phyloP scores from a whole-genome alignment of 1,139 yeast species.

The Pichia sp. region DNA sequence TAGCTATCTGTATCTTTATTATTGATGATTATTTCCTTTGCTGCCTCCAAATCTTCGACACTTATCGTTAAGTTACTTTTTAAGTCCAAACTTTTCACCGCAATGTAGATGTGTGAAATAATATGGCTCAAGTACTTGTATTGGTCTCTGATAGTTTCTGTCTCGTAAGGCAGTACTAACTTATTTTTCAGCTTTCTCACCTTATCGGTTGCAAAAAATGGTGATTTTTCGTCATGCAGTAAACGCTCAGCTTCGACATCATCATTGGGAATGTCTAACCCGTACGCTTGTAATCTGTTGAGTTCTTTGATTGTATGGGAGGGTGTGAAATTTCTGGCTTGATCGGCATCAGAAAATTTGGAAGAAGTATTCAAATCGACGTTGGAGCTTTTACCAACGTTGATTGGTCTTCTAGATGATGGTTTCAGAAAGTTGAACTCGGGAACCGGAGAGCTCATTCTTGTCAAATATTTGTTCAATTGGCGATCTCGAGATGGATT shows the following conservation, averaged over 20 bases:
- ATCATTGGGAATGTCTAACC: conserved; percentile 55
- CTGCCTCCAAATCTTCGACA: conserved; percentile 40
- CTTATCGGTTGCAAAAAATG: conserved; percentile 50
- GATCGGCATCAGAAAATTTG: not conserved
- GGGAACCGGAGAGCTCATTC: conserved; percentile 21
- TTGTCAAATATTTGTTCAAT: not conserved
- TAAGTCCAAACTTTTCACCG: conserved; percentile 70
- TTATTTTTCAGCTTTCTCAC: conserved; percentile 58
- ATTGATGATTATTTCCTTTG: conserved; percentile 19
- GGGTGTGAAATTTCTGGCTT: not conserved
- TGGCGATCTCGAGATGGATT: not conserved
- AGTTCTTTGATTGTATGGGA: conserved; percentile 18
- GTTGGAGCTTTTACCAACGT: conserved; percentile 1
- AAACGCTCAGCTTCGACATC: conserved; percentile 37
- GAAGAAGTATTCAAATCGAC: not conserved
- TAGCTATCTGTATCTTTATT: conserved; percentile 14
- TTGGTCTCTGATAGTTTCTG: conserved; percentile 66
- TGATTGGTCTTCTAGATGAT: conserved; percentile 11
- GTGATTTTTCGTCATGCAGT: conserved; percentile 48
- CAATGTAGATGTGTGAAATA: conserved; percentile 71
- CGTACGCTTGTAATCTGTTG: conserved; percentile 35
- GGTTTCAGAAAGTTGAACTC: conserved; percentile 16
- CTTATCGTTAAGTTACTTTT: conserved; percentile 69
- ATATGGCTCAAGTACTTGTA: conserved; percentile 76
- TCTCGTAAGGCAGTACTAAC: conserved; percentile 66